Evolutionary conservation across 306 rosid species (phyloP), one percentile per base, ranked within the genome.

Genomic region (Pueraria montana): DNA sequence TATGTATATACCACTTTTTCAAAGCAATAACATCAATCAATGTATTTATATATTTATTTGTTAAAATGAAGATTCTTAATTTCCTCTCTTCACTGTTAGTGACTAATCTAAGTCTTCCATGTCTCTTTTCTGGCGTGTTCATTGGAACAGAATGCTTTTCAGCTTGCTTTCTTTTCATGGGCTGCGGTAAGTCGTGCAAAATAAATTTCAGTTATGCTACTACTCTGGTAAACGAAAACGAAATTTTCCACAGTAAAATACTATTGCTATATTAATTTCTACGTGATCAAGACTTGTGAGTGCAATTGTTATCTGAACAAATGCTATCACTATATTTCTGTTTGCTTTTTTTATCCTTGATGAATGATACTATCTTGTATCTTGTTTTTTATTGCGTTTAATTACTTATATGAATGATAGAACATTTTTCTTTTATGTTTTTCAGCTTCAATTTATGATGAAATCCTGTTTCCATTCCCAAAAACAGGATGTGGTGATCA

Each of bases 121-220:
- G 1, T 34, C 40, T 11, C 12, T 27, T 62, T 62, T 63, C 20
- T 62, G 42, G 21, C 20, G n/a, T 59, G 66, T 2, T 61, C 67
- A 26, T 61, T 61, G 70, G 12, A 64, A 64, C 45, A 64, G 71
- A 64, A 64, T n/a, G 71, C 71, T 34, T 64, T 64, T 64, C 71
- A 64, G 6, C 43, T 32, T 34, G 71, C 71, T 18, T 64, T 64
- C 71, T 64, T 64, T 64, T 64, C 23, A 64, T 64, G 70, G 70
- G 40, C 70, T 64, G 70, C 45, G 70, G 70, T 64, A 63, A 63
- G 69, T 27, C 40, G 0, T 7, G 45, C 67, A 61, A 61, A 61
- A 26, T 26, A 61, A 26, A 61, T 61, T 26, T 50, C 17, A 7
- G 7, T 50, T 4, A 48, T 11, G 21, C 48, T 13, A 38, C 32